Evolutionary conservation across 1,284 basidiomycete genomes (phyloP), one percentile per base, ranked within the genome.

Genomic region (Peniophora sp.): DNA sequence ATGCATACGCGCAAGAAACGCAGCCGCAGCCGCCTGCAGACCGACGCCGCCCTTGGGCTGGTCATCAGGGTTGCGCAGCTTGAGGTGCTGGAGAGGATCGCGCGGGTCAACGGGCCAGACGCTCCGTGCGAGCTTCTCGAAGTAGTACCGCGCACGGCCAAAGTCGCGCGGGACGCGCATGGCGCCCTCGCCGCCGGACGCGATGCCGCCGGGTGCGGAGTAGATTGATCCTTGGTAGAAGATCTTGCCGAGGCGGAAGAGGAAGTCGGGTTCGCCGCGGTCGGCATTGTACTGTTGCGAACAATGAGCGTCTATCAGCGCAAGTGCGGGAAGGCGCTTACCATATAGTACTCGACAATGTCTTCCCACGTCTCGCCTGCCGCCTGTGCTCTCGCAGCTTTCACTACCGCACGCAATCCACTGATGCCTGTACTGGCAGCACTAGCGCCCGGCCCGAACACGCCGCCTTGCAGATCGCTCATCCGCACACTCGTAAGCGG

Each of bases 141-240:
- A 97, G 71, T 97, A 96, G 56, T 80, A 75, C 22, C 78, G 74
- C 3, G 95, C 92, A 44, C 80, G 74, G 24, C 70, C 70, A 63
- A 81, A 95, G 63, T 91, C 88, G 42, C 84, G 79, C 1, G 81
- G 78, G 18, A 94, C 76, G 23, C 83, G 81, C 10, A 90, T 92
- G 37, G 93, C 88, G 17, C 88, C 90, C 67, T 95, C 92, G 24
- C 88, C 90, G n/a, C 81, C 92, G 1, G 91, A 90, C 0, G 79
- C 79, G 32, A 89, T 81, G 3, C 92, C 92, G 9, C 88, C 87
- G 6, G 73, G 66, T 6, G 78, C 70, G 3, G 76, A 73, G 61
- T 94, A 94, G 32, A 95, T 85, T 48, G 85, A 92, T 10, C 94
- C 94, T 62, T 92, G 88, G 63, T 97, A 97, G 70, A 87, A 95